Evolutionary conservation across 2,329 filamentous ascomycete species (phyloP), one percentile per base, ranked within the genome.

Genomic region (Penicillium sp.): DNA sequence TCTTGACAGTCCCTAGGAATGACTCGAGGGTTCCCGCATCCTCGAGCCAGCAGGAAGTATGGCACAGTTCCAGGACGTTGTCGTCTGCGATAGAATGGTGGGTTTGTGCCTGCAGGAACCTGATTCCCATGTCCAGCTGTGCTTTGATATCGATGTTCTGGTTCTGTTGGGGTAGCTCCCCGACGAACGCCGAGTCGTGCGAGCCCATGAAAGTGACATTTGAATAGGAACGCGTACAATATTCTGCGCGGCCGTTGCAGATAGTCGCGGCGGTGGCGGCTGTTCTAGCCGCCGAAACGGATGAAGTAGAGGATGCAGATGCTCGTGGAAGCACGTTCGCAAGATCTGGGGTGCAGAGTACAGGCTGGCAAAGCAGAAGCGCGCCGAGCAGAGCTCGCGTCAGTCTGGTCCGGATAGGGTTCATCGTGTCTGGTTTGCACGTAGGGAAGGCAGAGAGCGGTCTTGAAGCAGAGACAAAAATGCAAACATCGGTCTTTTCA

Each of bases 151-250:
- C 76, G 45, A 83, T 74, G 55, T 81, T 80, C 64, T 89, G 85
- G 68, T 87, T 86, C 53, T 85, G 71, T 51, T 76, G 69, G 1
- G 76, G 76, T 8, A 77, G 61, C 45, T 74, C 58, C 36, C 85
- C 83, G 36, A 85, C 79, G 62, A 88, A 88, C 33, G 83, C 79
- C 13, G 80, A 81, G 71, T 89, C 80, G 70, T 89, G 86, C 6
- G 85, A 77, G 22, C 84, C 86, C 16, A 85, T 71, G 52, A 81
- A 79, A n/a, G 80, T 80, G 48, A 87, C 67, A 33, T 84, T 77
- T 55, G 82, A 81, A 71, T 86, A 87, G 38, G 67, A 70, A 35
- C 80, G 78, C 43, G 67, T 65, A 69, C 84, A 87, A 48, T 83
- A 79, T 35, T 76, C 76, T 1, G 77, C 61, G 47, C 78, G 74